Evolutionary conservation across 805 yeast genomes (phyloP).

Genomic region (Nakazawaea peltata): DNA sequence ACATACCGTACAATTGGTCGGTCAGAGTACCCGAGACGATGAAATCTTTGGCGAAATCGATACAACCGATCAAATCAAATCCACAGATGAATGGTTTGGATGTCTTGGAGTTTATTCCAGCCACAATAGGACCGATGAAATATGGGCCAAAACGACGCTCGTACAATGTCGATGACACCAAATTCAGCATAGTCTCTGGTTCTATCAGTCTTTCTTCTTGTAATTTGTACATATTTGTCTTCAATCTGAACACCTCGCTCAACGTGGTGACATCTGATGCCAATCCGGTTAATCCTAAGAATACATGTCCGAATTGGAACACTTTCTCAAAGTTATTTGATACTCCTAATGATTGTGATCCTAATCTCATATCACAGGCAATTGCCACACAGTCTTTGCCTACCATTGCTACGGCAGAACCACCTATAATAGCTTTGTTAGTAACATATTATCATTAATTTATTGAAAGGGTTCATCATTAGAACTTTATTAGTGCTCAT

Average conservation of each 20-base stretch:
- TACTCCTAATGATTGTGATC: slow-evolving; percentile 88
- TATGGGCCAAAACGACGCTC: slow-evolving; percentile 94
- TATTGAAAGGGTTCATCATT: too few species aligned
- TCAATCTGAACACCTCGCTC: slow-evolving; percentile 71
- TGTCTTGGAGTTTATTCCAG: slow-evolving; percentile 82
- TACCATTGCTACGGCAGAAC: slow-evolving; percentile 96
- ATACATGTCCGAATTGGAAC: slow-evolving; percentile 78
- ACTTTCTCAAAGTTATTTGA: slow-evolving; percentile 91
- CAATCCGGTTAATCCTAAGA: slow-evolving; percentile 88
- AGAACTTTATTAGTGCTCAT: too few species aligned
- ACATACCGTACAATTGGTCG: slow-evolving; percentile 98
- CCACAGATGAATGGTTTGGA: slow-evolving; percentile 89
- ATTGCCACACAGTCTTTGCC: slow-evolving; percentile 98
- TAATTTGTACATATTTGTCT: slow-evolving; percentile 82
- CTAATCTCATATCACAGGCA: slow-evolving; percentile 91
- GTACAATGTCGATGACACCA: slow-evolving; percentile 84
- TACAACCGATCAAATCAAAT: slow-evolving; percentile 94
- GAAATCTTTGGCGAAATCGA: slow-evolving; percentile 90
- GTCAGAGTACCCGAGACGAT: slow-evolving; percentile 93
- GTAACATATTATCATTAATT: too few species aligned
- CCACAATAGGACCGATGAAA: slow-evolving; percentile 94
- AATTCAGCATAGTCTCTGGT: slow-evolving; percentile 88
- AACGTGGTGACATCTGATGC: slow-evolving; percentile 92
- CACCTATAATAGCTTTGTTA: slow-evolving; percentile 38
- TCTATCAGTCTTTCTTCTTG: slow-evolving; percentile 89